Base-by-base conservation (phyloP, 768 basidiomycete genomes). In the Suillus placidus region DNA sequence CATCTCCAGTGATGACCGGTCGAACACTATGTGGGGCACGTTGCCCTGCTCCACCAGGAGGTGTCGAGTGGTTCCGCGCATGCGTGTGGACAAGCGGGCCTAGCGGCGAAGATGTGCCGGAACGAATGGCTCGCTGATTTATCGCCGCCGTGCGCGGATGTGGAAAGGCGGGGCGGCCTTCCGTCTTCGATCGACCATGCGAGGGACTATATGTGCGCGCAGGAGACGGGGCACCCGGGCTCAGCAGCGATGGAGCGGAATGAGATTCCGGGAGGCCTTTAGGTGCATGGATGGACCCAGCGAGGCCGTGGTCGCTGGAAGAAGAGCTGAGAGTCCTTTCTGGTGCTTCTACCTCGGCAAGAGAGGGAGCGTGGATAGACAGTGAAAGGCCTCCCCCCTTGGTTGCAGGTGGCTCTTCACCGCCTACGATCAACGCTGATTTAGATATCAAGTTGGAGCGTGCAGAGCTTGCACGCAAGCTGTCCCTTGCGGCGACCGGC, bases 1-100 rank as follows among this genome's bases (percentile, higher is more conserved):
- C 92, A 60, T 89, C 90, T 14, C 82, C 87, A 6, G 89, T 89
- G 69, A 93, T 84, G 52, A 93, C 82, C n/a, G 92, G 92, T 12
- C 92, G 84, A 14, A 69, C 80, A 40, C 79, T 67, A 67, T 87
- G 84, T 20, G 78, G 74, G 23, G 74, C 61, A 30, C 86, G 84
- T 58, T 83, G 78, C 45, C 72, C 75, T 47, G 70, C 71, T 63
- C 66, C 71, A 64, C 81, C 76, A 57, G 87, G 84, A 16, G 89
- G 88, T 9, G 89, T 83, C 0, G 91, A 92, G 68, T 89, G 89
- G 51, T 87, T 89, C 47, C 90, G 86, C 7, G 81, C 72, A 62
- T 85, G 78, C 14, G 72, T 72, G 32, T 74, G 74, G 68, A 75
- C 69, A 52, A 76, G 72, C 65, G 73, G 75, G 55, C 78, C 81